Conservation (phyloP, 352 stramenopile genomes). For the Globisporangium canariense region DNA sequence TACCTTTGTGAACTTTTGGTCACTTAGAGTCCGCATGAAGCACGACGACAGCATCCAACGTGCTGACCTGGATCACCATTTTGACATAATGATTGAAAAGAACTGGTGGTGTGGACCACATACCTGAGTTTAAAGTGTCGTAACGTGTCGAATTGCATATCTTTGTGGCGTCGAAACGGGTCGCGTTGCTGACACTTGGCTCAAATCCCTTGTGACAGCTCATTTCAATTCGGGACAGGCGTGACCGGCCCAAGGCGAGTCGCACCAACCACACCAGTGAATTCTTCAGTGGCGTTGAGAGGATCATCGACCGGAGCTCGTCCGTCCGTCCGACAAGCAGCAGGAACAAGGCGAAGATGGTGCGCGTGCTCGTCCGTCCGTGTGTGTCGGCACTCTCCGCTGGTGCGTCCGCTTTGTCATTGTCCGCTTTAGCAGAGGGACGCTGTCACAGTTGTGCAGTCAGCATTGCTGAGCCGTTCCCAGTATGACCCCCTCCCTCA, state of each 20-base stretch:
- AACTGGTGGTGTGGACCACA: background rate
- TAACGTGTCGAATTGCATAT: constrained; percentile 4
- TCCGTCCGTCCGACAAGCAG: constrained; percentile 1
- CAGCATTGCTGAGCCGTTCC: background rate
- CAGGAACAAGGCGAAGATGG: constrained; percentile 31
- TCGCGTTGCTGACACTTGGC: background rate
- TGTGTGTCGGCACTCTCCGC: constrained; percentile 26
- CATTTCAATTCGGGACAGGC: background rate
- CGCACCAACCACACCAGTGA: constrained; percentile 15
- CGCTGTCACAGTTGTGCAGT: background rate
- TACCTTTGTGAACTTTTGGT: background rate
- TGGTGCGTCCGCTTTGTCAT: background rate
- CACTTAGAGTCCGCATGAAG: background rate
- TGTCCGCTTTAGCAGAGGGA: background rate
- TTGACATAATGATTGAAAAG: background rate
- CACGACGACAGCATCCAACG: background rate
- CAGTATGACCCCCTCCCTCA: background rate
- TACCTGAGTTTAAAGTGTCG: constrained; percentile 2
- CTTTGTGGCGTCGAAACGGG: constrained; percentile 1
- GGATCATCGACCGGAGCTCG: constrained; percentile 7
- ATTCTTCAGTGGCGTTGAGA: constrained; percentile 15
- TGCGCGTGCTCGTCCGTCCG: constrained; percentile 73
- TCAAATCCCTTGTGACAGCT: background rate
- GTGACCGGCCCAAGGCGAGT: background rate
- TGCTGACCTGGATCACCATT: background rate